Base-by-base conservation (phyloP, 1,284 basidiomycete species). In the Neolentinus lepideus region DNA sequence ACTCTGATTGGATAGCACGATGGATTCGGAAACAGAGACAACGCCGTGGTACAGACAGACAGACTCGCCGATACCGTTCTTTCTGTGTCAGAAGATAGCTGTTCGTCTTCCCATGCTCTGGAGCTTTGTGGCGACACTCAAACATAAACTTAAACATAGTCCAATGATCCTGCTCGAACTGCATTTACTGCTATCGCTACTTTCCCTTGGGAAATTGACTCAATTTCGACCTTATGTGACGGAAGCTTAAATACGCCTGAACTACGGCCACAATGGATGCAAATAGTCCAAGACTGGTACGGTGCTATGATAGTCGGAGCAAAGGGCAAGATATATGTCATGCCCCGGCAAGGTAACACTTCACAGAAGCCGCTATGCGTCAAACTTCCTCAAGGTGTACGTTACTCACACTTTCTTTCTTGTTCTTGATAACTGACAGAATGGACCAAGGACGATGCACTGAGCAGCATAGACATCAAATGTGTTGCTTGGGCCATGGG, bases 401-500 rank as follows among this genome's bases (percentile, higher is more conserved):
- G 47, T 50, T 60, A 56, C 33, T 54, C 25, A 48, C 21, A n/a
- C 24, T 24, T 31, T 36, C 25, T 11, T 47, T 54, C 26, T 27
- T 43, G 31, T 3, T n/a, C 25, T 56, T 59, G 35, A 47, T 56
- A 57, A 26, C 14, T 27, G 6, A 31, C 19, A 53, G 14, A 26
- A 25, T 21, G 16, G 26, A 25, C 33, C 56, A 14, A 62, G 53
- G 14, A 16, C 16, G 16, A 46, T 52, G 26, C 50, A 22, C 27
- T 52, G 65, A 58, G 62, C 14, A 25, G 61, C 59, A 61, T 56
- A 46, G 51, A 61, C 8, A 69, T 60, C 35, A 57, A 60, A 52
- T 68, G 67, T 26, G 72, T 83, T 52, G 79, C 79, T 47, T 89
- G 87, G 87, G 76, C 77, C 9, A 61, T 88, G 52, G 71, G 69